Evolutionary conservation across 495 filamentous ascomycete species (phyloP), one percentile per base, ranked within the genome.

Genomic region (Elaphomyces granulatus): DNA sequence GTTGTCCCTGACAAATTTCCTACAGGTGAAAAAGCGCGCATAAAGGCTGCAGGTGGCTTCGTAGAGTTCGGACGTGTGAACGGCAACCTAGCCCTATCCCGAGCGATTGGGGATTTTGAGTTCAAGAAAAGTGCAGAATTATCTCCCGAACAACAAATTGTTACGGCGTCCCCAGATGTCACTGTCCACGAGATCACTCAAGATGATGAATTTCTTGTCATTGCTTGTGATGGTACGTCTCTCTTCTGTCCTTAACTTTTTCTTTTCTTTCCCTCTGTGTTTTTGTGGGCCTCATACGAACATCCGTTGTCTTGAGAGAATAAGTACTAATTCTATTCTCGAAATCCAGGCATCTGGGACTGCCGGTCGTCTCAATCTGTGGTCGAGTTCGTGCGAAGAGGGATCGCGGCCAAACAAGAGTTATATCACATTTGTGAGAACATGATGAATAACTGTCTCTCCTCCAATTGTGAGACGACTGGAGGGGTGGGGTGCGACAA

Each of bases 391-490:
- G 92, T 96, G 46, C 75, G 90, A 52, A 76, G 92, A 47, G 92
- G 90, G 28, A 93, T 98, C 56, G 85, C 84, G 15, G 87, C 87
- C 15, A 90, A 93, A 67, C 90, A 98, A 63, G 79, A 87, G 20
- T 73, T 98, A 15, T 74, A 83, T 36, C 78, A 80, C 52, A 95
- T 98, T 51, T 94, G 87, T 61, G 90, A 98, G 67, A 98, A 98
- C 67, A 92, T 98, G 86, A 98, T 98, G 90, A 87, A 96, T 67
- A 98, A 96, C 63, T 98, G 90, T 57, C 72, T 96, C 40, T 83
- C 90, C 20, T 87, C 86, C 37, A 95, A 90, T 70, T 90, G 87
- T 50, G 92, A 98, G 61, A 96, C 90, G 32, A 28, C 23, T 12
- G 90, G 90, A 21, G 90, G 90, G 33, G 90, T 98, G 36, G 90